Percentiles rank a stretch among this genome's conserved stretches.
Evolutionary conservation across 2,329 filamentous ascomycete genomes (phyloP).

Genomic region (Cladosporium sp.): DNA sequence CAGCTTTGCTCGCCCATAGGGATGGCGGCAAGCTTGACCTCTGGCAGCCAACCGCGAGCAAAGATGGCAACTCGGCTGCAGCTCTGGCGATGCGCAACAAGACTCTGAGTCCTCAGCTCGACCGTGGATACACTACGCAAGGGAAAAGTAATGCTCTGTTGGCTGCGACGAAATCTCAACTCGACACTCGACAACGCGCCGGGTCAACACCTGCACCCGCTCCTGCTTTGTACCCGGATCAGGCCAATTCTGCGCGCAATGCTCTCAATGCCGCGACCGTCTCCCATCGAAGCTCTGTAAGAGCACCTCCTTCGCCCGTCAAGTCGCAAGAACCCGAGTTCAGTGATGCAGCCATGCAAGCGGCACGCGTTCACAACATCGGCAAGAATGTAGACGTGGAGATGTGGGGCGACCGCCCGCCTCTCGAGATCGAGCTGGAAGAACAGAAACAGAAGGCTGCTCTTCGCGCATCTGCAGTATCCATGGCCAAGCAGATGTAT

Average conservation of each 20-base stretch:
- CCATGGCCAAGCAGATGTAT: constrained; percentile 89
- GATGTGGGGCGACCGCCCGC: constrained; percentile 75
- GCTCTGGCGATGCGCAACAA: constrained; percentile 61
- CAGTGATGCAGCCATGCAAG: constrained; percentile 49
- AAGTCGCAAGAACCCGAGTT: constrained; percentile 40
- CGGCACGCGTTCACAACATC: constrained; percentile 60
- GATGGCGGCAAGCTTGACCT: constrained; percentile 50
- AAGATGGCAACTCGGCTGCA: constrained; percentile 64
- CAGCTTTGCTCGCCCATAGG: constrained; percentile 63
- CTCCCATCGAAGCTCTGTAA: constrained; percentile 53
- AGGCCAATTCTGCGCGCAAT: constrained; percentile 58
- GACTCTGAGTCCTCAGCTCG: constrained; percentile 40
- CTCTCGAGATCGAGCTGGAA: constrained; percentile 66
- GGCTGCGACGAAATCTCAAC: constrained; percentile 75
- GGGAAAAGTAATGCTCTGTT: constrained; percentile 63
- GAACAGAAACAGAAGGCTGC: constrained; percentile 69
- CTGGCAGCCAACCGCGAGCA: constrained; percentile 48
- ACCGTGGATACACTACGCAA: constrained; percentile 46
- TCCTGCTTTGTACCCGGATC: constrained; percentile 48
- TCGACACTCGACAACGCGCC: constrained; percentile 56
- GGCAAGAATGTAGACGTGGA: constrained; percentile 66
- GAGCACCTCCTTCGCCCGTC: constrained; percentile 7
- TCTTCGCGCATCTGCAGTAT: constrained; percentile 75
- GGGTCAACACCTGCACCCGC: constrained; percentile 52
- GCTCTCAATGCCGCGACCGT: constrained; percentile 70